Evolutionary conservation across 2,329 filamentous ascomycete species (phyloP), one percentile per base, ranked within the genome.

Genomic region (Fusarium sp.): DNA sequence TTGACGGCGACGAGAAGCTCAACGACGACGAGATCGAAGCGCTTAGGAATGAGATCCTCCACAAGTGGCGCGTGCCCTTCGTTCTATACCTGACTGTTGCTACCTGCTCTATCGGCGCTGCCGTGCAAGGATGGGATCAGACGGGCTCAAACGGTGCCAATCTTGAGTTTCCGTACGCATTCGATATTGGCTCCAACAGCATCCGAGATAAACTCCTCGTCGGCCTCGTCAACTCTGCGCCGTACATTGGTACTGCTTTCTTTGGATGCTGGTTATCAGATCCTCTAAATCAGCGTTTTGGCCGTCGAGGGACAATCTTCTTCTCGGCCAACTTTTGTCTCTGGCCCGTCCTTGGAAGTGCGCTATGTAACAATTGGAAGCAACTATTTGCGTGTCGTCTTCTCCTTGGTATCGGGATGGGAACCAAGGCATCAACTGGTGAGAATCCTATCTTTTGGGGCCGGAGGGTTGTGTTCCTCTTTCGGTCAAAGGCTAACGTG

Each of bases 321-420:
- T 84, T 94, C 66, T 91, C 93, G 7, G 94, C 92, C 54, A 89
- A 93, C 71, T 92, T 95, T 79, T 93, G 92, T 78, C 84, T 94
- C 33, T 87, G 93, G 79, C 87, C 92, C 2, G 90, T 92, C 2
- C 90, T 95, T 71, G 92, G 91, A n/a, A 91, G 89, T 63, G 93
- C 89, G 0, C 93, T 94, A 73, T 90, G 91, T 64, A 89, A 93
- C 71, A 91, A 88, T 0, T 96, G 93, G 93, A 87, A 86, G 80
- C 89, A 94, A 77, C 89, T 95, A 74, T 88, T 97, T 68, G 86
- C 90, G 48, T 92, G 91, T 58, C 91, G 94, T 48, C 88, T 96
- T 71, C 86, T 93, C 14, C 88, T 96, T 69, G 94, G 94, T 11
- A 89, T 97, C 54, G 93, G 92, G 1, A 94, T 95, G 85, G 93